Evolutionary conservation across 2,329 filamentous ascomycete species (phyloP).

Genomic region (Ophiostoma novo-ulmi): DNA sequence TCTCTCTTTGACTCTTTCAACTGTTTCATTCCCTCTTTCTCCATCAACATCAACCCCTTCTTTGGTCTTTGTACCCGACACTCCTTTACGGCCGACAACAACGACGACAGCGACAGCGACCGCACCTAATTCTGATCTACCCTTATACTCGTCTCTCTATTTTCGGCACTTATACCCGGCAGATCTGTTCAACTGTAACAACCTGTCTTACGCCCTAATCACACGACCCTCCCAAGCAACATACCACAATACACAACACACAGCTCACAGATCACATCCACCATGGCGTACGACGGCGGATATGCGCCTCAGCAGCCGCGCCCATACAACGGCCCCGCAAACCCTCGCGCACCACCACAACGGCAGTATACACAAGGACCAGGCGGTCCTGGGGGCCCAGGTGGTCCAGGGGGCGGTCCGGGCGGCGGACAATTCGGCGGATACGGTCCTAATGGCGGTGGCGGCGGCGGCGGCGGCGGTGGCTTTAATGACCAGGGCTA

Average conservation of each 20-base stretch:
- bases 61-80: constrained; percentile 20
- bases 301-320: constrained; percentile 39
- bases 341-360: constrained; percentile 40
- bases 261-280: constrained; percentile 3
- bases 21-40: neutral
- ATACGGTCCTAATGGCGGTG: constrained; percentile 36
- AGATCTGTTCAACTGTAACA: neutral
- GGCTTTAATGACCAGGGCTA: constrained; percentile 40
- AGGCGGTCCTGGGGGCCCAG: constrained; percentile 29
- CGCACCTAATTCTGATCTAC: neutral
- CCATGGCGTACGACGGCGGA: constrained; percentile 50
- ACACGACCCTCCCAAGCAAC: neutral
- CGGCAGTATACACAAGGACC: constrained; percentile 34
- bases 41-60: neutral
- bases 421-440: constrained; percentile 28
- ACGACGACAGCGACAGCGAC: neutral
- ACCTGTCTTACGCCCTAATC: neutral
- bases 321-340: constrained; percentile 45
- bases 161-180: neutral
- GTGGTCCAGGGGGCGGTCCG: constrained; percentile 30
- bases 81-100: neutral
- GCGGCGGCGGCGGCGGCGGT: constrained; percentile 27
- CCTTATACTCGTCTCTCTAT: neutral
- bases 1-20: neutral
- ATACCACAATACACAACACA: neutral